Evolutionary conservation across 331 rosid species (phyloP), one percentile per base, ranked within the genome.

Genomic region (Pyracantha coccinea): DNA sequence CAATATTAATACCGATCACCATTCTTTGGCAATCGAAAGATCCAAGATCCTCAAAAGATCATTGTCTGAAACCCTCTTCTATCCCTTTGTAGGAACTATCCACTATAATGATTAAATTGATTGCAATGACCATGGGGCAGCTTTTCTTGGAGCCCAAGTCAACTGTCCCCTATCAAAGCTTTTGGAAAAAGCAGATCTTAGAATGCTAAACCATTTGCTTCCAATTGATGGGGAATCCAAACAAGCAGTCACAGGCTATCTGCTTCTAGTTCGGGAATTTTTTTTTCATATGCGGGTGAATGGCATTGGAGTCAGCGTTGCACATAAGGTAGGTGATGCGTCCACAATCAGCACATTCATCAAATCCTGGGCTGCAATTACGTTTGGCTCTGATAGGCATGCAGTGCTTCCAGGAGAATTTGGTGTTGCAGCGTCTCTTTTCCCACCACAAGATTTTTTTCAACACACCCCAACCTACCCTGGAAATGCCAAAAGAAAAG

Each of bases 121-220:
- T 19, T 44, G 77, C 67, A 74, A 74, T 27, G 70, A 74, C 47
- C 41, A 13, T 4, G 77, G 77, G 27, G 69, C 54, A 16, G 4
- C 25, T 4, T 73, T 60, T 62, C 2, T 73, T n/a, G 61, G 28
- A 19, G 77, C 62, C 2, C 32, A 45, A 62, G 35, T 60, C 69
- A 25, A 28, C 21, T 74, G 24, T 29, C 29, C 61, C 5, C 7
- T 69, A 9, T 45, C 61, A 45, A 50, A 25, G 35, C 19, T 69
- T 10, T 27, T 27, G 38, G 41, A 69, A 6, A 45, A 69, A 16
- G 60, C 73, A n/a, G 24, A 69, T 3, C 20, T 53, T 44, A 5
- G 20, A 4, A 38, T 45, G 13, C 73, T 47, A 7, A 45, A 4
- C 17, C 5, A 44, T 6, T 27, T 69, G 8, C 61, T 8, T 24